Base-by-base conservation (phyloP, 1,284 basidiomycete genomes). In the Entoloma clypeatum region DNA sequence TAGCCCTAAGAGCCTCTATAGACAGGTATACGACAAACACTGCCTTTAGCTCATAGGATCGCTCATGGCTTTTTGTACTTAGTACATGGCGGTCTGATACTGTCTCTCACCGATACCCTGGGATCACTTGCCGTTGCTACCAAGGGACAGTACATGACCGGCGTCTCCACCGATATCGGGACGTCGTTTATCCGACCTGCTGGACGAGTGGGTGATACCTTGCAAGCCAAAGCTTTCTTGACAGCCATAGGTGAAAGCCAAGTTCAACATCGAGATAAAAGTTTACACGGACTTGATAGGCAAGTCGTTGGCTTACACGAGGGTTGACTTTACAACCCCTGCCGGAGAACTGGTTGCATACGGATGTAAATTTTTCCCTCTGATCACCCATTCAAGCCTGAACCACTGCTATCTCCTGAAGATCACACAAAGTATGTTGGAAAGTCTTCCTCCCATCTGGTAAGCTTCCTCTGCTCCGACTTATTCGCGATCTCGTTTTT, bases 341-440 rank as follows among this genome's bases (percentile, higher is more conserved):
- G 63, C 65, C 3, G 86, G 86, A 0, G 77, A 86, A 36, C 62
- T 92, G n/a, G 79, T 90, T 8, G 88, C 89, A n/a, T 90, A 86
- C 53, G 88, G 87, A 50, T 75, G 85, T 86, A 55, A 56, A 80
- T 65, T n/a, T 11, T 16, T 24, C 25, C 31, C n/a, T 19, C 42
- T 27, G 10, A 7, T 28, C 30, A 10, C 4, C n/a, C n/a, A n/a
- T n/a, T n/a, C n/a, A n/a, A n/a, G n/a, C n/a, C n/a, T n/a, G n/a
- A n/a, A n/a, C n/a, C n/a, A n/a, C n/a, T n/a, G n/a, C n/a, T 17
- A 40, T 26, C 19, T 33, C 31, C 14, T 25, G 5, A 47, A 89
- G 86, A 80, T 50, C 91, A 94, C 57, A 94, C 91, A 5, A 94
- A 95, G 62, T 93, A 89, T 53, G 72, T 94, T 44, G 88, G 86